Conservation (phyloP, 192 early-diverging fungal genomes). For the Coemansia sp. region DNA sequence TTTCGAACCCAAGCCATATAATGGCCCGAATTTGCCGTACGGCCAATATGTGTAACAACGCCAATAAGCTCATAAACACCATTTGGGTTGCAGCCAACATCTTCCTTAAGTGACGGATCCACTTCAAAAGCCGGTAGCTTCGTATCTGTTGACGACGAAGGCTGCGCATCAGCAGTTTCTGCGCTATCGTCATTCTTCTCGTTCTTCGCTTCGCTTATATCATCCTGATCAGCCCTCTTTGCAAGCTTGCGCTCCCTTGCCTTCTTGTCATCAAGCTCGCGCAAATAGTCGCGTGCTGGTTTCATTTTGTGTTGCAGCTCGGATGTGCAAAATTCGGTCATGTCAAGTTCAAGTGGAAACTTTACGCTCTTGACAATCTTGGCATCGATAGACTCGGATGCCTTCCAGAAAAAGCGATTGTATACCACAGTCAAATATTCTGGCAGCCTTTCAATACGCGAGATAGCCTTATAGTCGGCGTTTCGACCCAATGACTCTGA, state of each 20-base stretch:
- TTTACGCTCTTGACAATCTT: slow-evolving; percentile 96
- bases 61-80: slow-evolving; percentile 92
- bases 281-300: slow-evolving; percentile 62
- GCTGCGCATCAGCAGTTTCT: slow-evolving; percentile 3
- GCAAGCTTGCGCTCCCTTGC: slow-evolving; percentile 56
- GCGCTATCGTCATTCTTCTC: neutral
- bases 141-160: neutral
- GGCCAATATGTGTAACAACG: slow-evolving; percentile 94
- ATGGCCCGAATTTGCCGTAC: slow-evolving; percentile 89
- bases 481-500: slow-evolving; percentile 77
- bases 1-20: slow-evolving; percentile 96
- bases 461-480: slow-evolving; percentile 75
- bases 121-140: slow-evolving; percentile 45
- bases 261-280: slow-evolving; percentile 71
- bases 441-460: slow-evolving; percentile 81
- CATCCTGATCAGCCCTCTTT: slow-evolving; percentile 12
- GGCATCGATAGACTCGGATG: slow-evolving; percentile 69
- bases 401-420: slow-evolving; percentile 96
- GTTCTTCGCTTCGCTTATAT: neutral
- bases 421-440: slow-evolving; percentile 87
- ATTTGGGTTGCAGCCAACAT: slow-evolving; percentile 81
- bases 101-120: slow-evolving; percentile 69
- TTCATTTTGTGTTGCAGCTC: slow-evolving; percentile 76
- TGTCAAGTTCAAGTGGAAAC: slow-evolving; percentile 91
- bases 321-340: slow-evolving; percentile 78